Evolutionary conservation across 2,329 filamentous ascomycete genomes (phyloP).

Genomic region (Claviceps purpurea): DNA sequence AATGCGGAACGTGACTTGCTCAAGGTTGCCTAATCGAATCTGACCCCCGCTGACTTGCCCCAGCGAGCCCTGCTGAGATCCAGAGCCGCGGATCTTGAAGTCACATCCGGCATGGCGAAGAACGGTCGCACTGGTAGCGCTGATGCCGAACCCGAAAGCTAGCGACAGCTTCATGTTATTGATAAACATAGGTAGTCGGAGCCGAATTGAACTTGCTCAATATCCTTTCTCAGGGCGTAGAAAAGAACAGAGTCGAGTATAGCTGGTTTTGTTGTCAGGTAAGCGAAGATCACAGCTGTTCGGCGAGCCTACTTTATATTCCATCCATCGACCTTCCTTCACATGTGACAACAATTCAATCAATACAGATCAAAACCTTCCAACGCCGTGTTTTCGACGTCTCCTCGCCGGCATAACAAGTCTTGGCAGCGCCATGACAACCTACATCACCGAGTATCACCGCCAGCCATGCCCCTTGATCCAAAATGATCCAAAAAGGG

Average conservation of each 20-base stretch:
- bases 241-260: too few species aligned
- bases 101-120: slow-evolving; percentile 10
- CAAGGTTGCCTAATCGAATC: slow-evolving; percentile 32
- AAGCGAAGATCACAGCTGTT: not conserved
- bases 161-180: not conserved
- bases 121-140: slow-evolving; percentile 8
- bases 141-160: slow-evolving; percentile 8
- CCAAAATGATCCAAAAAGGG: too few species aligned
- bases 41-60: slow-evolving; percentile 51
- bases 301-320: not conserved
- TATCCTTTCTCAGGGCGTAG: too few species aligned
- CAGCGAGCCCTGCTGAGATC: slow-evolving; percentile 34
- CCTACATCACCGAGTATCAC: not conserved
- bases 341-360: too few species aligned
- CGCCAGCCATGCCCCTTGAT: too few species aligned
- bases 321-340: too few species aligned
- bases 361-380: too few species aligned
- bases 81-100: slow-evolving; percentile 38
- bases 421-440: not conserved
- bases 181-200: not conserved
- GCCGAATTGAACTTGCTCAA: not conserved
- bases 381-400: not conserved
- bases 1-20: slow-evolving; percentile 39
- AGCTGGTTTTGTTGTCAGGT: not conserved
- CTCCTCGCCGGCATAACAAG: not conserved